Conservation (phyloP, 352 stramenopile species). For the Globisporangium nodosum region DNA sequence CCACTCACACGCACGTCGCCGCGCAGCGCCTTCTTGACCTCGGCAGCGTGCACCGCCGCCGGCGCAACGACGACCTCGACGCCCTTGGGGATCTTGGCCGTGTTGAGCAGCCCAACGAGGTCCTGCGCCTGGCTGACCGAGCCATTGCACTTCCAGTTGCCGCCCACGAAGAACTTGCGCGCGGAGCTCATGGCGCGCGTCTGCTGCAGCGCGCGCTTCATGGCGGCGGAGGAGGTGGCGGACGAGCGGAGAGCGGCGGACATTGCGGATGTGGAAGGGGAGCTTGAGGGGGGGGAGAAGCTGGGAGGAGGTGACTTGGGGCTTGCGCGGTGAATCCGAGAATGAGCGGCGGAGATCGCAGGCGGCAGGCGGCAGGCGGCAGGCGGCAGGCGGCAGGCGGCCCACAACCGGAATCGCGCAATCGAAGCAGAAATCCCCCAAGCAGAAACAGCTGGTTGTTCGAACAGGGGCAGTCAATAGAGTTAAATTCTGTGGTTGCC, state of each 20-base stretch:
- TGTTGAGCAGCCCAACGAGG: conserved; percentile 81
- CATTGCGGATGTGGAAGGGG: conserved; percentile 19
- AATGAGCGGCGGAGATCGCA: conserved; percentile 22
- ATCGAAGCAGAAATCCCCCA: not conserved
- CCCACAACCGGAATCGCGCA: not conserved
- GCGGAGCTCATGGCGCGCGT: conserved; percentile 62
- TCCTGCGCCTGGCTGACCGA: conserved; percentile 59
- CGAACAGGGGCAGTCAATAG: too few relatives aligned
- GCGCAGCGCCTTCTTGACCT: conserved; percentile 56
- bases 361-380: not conserved
- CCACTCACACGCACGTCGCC: conserved; percentile 73
- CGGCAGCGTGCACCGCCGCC: conserved; percentile 87
- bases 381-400: not conserved
- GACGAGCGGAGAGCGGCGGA: conserved; percentile 14
- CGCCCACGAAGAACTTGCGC: conserved; percentile 98
- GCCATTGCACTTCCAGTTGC: conserved; percentile 99
- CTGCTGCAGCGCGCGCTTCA: conserved; percentile 35
- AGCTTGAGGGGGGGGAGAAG: not conserved
- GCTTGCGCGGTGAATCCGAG: conserved; percentile 35
- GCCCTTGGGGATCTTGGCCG: conserved; percentile 63
- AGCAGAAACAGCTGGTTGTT: not conserved
- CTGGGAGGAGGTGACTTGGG: conserved; percentile 15
- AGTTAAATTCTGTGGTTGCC: too few relatives aligned
- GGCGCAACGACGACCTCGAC: conserved; percentile 97
- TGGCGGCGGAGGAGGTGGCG: conserved; percentile 10